Conservation (phyloP, 495 filamentous ascomycete species). For the Rusavskia elegans region DNA sequence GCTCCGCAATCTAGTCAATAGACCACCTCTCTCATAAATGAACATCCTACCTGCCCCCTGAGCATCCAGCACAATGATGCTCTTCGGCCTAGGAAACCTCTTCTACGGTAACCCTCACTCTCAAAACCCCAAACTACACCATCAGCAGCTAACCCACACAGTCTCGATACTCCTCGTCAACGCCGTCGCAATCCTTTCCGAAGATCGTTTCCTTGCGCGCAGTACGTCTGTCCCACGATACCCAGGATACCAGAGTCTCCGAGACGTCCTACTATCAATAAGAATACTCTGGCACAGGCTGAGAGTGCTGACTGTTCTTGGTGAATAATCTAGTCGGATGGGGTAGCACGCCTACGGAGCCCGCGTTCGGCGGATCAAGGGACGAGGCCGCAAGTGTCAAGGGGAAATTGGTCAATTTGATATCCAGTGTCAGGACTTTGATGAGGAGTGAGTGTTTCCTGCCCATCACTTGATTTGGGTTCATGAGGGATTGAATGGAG, state of each 20-base stretch:
- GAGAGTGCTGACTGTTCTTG: too few species aligned
- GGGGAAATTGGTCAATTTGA: constrained; percentile 73
- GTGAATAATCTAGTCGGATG: constrained; percentile 53
- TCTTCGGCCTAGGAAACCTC: constrained; percentile 57
- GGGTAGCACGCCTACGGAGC: constrained; percentile 48
- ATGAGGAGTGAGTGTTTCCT: constrained; percentile 66
- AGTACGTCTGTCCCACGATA: too few species aligned
- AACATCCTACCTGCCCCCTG: not conserved
- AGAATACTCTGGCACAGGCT: too few species aligned
- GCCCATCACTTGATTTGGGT: too few species aligned
- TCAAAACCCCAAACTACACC: not conserved
- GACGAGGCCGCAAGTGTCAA: constrained; percentile 63
- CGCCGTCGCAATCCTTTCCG: constrained; percentile 85
- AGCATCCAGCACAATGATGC: constrained; percentile 35
- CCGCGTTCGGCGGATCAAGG: constrained; percentile 53
- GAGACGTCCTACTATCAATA: too few species aligned
- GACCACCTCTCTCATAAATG: not conserved
- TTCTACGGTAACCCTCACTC: constrained; percentile 42
- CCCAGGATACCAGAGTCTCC: too few species aligned
- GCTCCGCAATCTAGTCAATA: not conserved
- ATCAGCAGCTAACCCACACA: constrained; percentile 18
- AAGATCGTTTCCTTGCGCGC: constrained; percentile 92
- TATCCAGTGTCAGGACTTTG: constrained; percentile 76
- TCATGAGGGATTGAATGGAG: too few species aligned
- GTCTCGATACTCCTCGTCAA: constrained; percentile 80